Percentiles rank a stretch among this genome's conserved stretches.
Conservation (phyloP, 192 early-diverging fungal genomes). For the Coemansia sp. region DNA sequence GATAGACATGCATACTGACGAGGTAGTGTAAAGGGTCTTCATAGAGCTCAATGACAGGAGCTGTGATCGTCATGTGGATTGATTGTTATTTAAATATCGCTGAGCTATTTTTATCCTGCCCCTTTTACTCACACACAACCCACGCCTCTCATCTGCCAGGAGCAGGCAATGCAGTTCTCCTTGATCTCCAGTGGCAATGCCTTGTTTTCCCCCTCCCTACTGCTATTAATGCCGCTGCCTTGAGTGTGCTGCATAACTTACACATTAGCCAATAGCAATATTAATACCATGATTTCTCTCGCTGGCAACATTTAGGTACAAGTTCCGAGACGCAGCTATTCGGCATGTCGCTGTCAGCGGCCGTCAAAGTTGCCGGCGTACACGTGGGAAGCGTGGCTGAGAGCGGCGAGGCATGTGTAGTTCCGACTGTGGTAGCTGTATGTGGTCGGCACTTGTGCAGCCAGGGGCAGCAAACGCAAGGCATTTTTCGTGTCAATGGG, state of each 20-base stretch:
- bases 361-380: slow-evolving; percentile 33
- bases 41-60: neutral
- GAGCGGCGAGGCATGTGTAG: slow-evolving; percentile 43
- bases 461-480: slow-evolving; percentile 57
- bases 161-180: neutral
- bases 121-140: neutral
- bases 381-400: slow-evolving; percentile 33
- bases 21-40: neutral
- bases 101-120: neutral
- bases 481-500: slow-evolving; percentile 74
- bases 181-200: neutral
- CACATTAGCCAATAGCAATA: neutral
- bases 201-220: neutral
- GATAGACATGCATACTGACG: neutral
- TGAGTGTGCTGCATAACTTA: neutral
- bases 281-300: neutral
- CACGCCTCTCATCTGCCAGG: neutral
- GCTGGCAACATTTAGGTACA: slow-evolving; percentile 16
- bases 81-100: neutral
- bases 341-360: slow-evolving; percentile 33
- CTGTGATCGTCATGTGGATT: neutral
- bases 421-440: slow-evolving; percentile 45
- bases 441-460: slow-evolving; percentile 51
- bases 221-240: neutral
- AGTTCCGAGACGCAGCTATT: slow-evolving; percentile 33